Evolutionary conservation across 805 yeast genomes (phyloP).

Genomic region (Peterozyma toletana): DNA sequence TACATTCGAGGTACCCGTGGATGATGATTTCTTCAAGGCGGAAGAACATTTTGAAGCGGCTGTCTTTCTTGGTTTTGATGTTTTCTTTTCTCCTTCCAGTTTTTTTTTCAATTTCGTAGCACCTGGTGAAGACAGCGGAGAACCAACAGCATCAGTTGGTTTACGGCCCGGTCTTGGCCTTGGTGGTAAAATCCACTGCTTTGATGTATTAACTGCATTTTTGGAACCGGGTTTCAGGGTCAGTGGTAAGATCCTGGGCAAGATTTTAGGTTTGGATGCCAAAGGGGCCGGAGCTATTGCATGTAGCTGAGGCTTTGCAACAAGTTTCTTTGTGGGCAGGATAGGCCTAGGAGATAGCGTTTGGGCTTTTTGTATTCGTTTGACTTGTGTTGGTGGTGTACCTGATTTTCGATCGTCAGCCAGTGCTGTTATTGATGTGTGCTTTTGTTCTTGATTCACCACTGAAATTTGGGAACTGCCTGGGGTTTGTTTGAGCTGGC

Average conservation of each 20-base stretch:
- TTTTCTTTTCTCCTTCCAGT: constrained; percentile 5
- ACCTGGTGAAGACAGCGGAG: constrained; percentile 4
- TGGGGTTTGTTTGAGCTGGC: no score
- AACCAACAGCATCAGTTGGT: constrained; percentile 20
- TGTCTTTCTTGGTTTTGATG: constrained; percentile 1
- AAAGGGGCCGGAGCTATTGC: constrained; percentile 4
- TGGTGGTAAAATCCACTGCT: constrained; percentile 50
- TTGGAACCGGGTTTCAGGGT: background rate
- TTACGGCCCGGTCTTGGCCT: constrained; percentile 43
- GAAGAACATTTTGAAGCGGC: background rate
- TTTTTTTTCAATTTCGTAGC: constrained; percentile 2
- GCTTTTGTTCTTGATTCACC: background rate
- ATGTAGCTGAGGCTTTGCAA: no score
- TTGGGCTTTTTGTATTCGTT: no score
- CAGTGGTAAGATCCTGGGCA: constrained; percentile 17
- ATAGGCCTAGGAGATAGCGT: no score
- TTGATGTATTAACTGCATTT: constrained; percentile 26
- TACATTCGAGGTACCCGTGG: background rate
- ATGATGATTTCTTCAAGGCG: background rate
- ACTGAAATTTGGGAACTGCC: no score
- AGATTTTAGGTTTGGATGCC: constrained; percentile 6
- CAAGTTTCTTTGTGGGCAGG: no score
- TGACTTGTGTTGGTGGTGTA: no score
- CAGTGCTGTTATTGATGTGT: no score
- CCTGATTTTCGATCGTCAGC: no score